These are phyloP conservation scores for Xylaria flabelliformis DNA, from an alignment of 495 filamentous ascomycete species.

Conservation along the genomic window DNA sequence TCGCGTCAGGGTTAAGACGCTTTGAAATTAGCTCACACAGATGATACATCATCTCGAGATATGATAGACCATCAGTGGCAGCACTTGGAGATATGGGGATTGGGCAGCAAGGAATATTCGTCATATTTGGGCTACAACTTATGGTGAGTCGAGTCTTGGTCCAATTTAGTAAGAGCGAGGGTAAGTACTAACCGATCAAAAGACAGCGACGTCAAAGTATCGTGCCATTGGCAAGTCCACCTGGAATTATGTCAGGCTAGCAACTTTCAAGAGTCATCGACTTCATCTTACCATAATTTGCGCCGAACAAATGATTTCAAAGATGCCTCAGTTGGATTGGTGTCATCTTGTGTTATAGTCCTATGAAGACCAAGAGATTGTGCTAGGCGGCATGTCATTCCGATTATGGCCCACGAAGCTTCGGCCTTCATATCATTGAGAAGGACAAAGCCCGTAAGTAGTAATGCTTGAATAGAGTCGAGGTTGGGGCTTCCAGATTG, in stretches of 20 bases:
- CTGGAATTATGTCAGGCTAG: conserved; percentile 36
- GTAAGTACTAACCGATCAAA: conserved; percentile 56
- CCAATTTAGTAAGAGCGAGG: neutral
- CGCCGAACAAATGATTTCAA: conserved; percentile 53
- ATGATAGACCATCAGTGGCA: conserved; percentile 53
- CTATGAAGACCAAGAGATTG: conserved; percentile 62
- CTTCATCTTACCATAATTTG: conserved; percentile 50
- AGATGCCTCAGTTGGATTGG: conserved; percentile 38
- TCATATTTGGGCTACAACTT: conserved; percentile 52
- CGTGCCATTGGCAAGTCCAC: conserved; percentile 65
- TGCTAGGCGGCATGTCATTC: conserved; percentile 60
- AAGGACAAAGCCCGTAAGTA: conserved; percentile 61
- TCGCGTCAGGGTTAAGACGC: conserved; percentile 58
- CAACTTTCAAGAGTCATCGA: conserved; percentile 2
- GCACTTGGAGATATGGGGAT: conserved; percentile 53
- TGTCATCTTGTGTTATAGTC: conserved; percentile 48
- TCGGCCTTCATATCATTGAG: conserved; percentile 67
- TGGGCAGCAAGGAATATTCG: conserved; percentile 55
- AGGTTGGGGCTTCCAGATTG: conserved; percentile 52
- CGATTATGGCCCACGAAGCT: conserved; percentile 63
- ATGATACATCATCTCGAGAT: conserved; percentile 62
- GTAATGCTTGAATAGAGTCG: conserved; percentile 63
- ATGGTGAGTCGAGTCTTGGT: conserved; percentile 22
- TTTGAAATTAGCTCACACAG: conserved; percentile 59
- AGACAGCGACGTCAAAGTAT: conserved; percentile 60